A percentile compares a stretch with the other conserved stretches of the same genome.
These are phyloP conservation scores for Fusarium sp. DNA, from an alignment of 2,329 filamentous ascomycete genomes.

Conservation along the genomic window DNA sequence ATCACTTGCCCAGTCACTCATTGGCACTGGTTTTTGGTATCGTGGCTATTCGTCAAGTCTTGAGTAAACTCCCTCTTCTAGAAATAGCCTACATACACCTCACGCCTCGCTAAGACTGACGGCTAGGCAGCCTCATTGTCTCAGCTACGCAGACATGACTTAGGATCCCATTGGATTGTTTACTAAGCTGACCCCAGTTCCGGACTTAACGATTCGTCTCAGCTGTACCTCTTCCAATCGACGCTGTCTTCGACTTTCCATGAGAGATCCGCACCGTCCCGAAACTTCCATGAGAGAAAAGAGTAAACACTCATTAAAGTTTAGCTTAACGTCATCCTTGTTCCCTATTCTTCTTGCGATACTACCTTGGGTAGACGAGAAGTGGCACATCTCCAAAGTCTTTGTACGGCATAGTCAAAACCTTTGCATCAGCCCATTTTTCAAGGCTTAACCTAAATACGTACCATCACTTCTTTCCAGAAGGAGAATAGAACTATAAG, in stretches of 20 bases:
- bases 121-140: slow-evolving; percentile 38
- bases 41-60: neutral
- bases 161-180: slow-evolving; percentile 7
- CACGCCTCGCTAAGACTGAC: slow-evolving; percentile 29
- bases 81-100: slow-evolving; percentile 25
- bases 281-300: neutral
- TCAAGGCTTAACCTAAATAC: slow-evolving; percentile 27
- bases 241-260: neutral
- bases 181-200: slow-evolving; percentile 14
- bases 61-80: slow-evolving; percentile 15
- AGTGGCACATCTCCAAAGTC: slow-evolving; percentile 14
- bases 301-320: slow-evolving; percentile 3
- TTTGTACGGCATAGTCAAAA: neutral
- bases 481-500: slow-evolving; percentile 44
- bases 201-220: slow-evolving; percentile 1
- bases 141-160: slow-evolving; percentile 16
- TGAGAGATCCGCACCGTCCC: slow-evolving; percentile 3
- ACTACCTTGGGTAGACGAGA: slow-evolving; percentile 12
- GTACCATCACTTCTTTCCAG: slow-evolving; percentile 39
- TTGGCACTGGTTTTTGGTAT: neutral
- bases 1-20: neutral
- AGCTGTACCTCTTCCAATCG: neutral
- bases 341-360: slow-evolving; percentile 15
- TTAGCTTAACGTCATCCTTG: slow-evolving; percentile 22
- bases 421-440: slow-evolving; percentile 47